Evolutionary conservation across 164 flowering plant species (phyloP).

Genomic region (Houttuynia cordata): DNA sequence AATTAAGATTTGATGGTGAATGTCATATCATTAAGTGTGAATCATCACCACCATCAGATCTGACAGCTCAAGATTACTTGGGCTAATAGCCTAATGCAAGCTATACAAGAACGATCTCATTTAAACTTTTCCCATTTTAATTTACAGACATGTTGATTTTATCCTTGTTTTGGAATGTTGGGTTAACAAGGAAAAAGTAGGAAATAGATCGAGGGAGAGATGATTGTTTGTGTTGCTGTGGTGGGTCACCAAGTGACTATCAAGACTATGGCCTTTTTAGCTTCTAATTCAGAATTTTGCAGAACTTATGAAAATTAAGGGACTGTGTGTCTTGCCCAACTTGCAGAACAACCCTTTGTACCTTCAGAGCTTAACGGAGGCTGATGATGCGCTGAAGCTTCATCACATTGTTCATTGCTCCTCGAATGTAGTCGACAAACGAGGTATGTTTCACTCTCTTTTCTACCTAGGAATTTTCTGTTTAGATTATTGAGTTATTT

Average conservation of each 20-base stretch:
- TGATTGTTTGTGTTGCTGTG: conserved; percentile 70
- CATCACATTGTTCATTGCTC: conserved; percentile 96
- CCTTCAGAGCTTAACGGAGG: conserved; percentile 94
- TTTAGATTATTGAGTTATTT: neutral
- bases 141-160: neutral
- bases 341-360: conserved; percentile 85
- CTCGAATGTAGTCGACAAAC: conserved; percentile 85
- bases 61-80: too few relatives aligned
- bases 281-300: neutral
- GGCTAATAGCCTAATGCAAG: too few relatives aligned
- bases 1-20: too few relatives aligned
- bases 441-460: conserved; percentile 29
- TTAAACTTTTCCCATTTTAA: too few relatives aligned
- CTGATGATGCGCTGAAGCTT: conserved; percentile 89
- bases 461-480: neutral
- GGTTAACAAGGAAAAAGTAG: neutral
- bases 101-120: too few relatives aligned
- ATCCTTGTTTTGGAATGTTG: neutral
- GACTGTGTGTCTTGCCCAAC: neutral
- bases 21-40: too few relatives aligned
- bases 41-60: too few relatives aligned
- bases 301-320: neutral
- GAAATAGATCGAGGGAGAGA: conserved; percentile 4
- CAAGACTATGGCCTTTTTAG: neutral
- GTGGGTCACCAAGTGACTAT: conserved; percentile 78